Percentiles rank a stretch among this genome's conserved stretches.
phyloP scores from a whole-genome alignment of 345 rosid species.

The Syzygium aqueum region DNA sequence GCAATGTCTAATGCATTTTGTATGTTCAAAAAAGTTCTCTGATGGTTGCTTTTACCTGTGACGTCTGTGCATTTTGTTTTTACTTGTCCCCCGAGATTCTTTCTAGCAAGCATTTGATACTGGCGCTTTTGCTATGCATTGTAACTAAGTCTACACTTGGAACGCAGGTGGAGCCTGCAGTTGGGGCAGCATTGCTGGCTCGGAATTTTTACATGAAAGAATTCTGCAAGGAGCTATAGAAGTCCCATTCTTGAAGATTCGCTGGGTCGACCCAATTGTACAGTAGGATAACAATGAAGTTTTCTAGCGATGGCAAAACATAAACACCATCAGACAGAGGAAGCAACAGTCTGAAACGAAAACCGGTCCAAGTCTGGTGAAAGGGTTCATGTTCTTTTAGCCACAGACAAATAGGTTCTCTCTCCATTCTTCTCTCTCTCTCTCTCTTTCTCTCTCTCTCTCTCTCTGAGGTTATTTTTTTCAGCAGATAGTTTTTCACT shows the following conservation, averaged over 20 bases:
- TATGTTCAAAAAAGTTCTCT: background rate
- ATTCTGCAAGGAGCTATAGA: slow-evolving; percentile 2
- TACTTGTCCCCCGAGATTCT: background rate
- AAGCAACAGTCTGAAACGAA: background rate
- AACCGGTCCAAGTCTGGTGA: background rate
- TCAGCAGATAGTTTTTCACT: background rate
- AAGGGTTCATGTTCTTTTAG: background rate
- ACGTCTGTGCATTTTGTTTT: background rate
- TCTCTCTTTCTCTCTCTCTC: background rate
- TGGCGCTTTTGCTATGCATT: background rate
- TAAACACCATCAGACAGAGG: background rate
- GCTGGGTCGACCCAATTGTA: slow-evolving; percentile 15
- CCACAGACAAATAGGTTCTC: background rate
- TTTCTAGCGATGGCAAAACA: background rate
- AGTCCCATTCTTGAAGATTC: background rate
- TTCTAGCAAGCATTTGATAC: background rate
- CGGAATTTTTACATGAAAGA: slow-evolving; percentile 31
- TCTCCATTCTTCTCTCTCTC: background rate
- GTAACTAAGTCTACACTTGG: background rate
- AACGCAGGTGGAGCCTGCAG: slow-evolving; percentile 61
- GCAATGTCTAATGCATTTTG: background rate
- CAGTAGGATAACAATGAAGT: slow-evolving; percentile 5
- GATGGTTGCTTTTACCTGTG: background rate
- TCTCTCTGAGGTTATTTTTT: background rate
- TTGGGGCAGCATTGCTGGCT: slow-evolving; percentile 66